Percentiles rank a stretch among this genome's conserved stretches.
These are phyloP conservation scores for Teunomyces cretensis DNA, from an alignment of 805 yeast species.

Conservation along the genomic window DNA sequence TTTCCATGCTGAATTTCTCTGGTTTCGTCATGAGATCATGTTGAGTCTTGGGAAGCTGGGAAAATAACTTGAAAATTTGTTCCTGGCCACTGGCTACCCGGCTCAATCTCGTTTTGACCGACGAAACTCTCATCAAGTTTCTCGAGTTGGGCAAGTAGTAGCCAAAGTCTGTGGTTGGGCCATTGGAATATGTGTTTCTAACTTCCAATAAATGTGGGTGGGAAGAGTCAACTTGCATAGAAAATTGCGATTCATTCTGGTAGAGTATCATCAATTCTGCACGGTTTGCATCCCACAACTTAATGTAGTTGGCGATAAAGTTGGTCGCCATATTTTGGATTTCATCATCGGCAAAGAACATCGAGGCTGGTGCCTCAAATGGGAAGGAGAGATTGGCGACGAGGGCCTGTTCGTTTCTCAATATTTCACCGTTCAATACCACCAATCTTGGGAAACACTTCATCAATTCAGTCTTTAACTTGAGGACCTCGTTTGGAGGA, in stretches of 20 bases:
- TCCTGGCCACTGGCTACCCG: slow-evolving; percentile 71
- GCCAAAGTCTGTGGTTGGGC: slow-evolving; percentile 46
- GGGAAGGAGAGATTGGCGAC: slow-evolving; percentile 54
- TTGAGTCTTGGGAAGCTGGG: slow-evolving; percentile 71
- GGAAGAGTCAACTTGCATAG: slow-evolving; percentile 70
- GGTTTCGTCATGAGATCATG: slow-evolving; percentile 70
- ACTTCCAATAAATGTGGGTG: slow-evolving; percentile 50
- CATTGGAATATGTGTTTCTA: slow-evolving; percentile 5
- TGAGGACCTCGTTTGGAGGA: slow-evolving; percentile 27
- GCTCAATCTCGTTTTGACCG: slow-evolving; percentile 52
- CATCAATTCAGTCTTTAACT: slow-evolving; percentile 61
- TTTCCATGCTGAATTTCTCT: slow-evolving; percentile 70
- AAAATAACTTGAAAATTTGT: slow-evolving; percentile 59
- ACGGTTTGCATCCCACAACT: slow-evolving; percentile 81
- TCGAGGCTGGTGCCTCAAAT: slow-evolving; percentile 50
- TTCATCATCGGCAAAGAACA: slow-evolving; percentile 79
- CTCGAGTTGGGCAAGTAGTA: slow-evolving; percentile 73
- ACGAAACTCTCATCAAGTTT: slow-evolving; percentile 65
- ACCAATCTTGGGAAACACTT: slow-evolving; percentile 76
- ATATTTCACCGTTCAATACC: slow-evolving; percentile 71
- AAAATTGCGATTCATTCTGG: slow-evolving; percentile 81
- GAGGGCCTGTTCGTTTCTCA: slow-evolving; percentile 72
- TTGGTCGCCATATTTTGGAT: slow-evolving; percentile 70
- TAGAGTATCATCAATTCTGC: slow-evolving; percentile 68
- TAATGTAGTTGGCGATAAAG: slow-evolving; percentile 72